Conservation (phyloP, 2,329 filamentous ascomycete species). For the Dactylonectria estremocensis region DNA sequence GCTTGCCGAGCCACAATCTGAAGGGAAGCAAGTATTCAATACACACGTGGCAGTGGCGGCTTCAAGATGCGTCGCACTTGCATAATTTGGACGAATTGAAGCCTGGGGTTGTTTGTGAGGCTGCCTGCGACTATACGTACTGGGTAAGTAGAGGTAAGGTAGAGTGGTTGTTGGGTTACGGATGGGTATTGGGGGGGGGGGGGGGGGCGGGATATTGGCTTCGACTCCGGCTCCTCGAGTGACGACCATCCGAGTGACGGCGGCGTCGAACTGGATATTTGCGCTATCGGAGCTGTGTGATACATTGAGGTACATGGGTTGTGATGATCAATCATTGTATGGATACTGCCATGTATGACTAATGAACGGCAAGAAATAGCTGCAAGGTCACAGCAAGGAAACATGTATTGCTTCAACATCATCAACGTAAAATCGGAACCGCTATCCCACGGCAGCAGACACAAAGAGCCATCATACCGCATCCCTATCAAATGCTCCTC, state of each 20-base stretch:
- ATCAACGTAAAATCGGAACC: constrained; percentile 23
- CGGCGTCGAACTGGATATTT: neutral
- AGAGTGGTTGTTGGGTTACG: too few species aligned
- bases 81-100: too few species aligned
- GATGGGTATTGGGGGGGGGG: neutral
- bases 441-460: constrained; percentile 8
- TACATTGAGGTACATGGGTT: neutral
- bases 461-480: neutral
- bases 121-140: too few species aligned
- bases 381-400: neutral
- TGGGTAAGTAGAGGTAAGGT: too few species aligned
- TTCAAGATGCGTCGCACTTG: too few species aligned
- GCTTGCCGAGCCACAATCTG: too few species aligned
- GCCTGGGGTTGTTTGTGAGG: too few species aligned
- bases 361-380: neutral
- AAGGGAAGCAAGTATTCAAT: too few species aligned
- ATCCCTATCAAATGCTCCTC: constrained; percentile 16
- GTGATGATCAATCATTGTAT: too few species aligned
- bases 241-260: neutral
- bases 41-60: too few species aligned
- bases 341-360: too few species aligned
- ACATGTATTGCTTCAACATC: constrained; percentile 13
- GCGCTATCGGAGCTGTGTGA: neutral
- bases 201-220: neutral
- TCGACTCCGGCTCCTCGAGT: neutral